These are phyloP conservation scores for Saccharomycopsis javanensis DNA, from an alignment of 805 yeast species.

Conservation along the genomic window DNA sequence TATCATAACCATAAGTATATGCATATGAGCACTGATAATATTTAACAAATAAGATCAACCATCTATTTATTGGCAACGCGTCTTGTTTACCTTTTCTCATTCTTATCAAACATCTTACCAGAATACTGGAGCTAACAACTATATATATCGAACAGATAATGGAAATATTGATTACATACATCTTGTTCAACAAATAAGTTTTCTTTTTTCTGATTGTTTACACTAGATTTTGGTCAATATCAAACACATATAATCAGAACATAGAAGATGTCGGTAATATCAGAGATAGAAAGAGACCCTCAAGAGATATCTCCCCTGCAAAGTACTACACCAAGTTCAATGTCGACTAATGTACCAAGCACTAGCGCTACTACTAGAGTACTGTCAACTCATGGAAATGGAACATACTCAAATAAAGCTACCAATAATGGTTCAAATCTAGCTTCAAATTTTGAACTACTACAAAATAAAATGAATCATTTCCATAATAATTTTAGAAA, in stretches of 20 bases:
- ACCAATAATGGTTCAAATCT: neutral
- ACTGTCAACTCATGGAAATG: neutral
- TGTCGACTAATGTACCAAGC: neutral
- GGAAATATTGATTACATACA: too few species aligned
- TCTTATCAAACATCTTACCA: too few species aligned
- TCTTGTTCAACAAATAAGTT: too few species aligned
- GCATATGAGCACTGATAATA: too few species aligned
- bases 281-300: neutral
- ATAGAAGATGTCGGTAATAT: neutral
- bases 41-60: too few species aligned
- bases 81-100: neutral
- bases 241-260: too few species aligned
- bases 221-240: too few species aligned
- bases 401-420: neutral
- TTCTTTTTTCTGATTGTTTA: too few species aligned
- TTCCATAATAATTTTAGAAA: conserved; percentile 10
- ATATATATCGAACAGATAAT: too few species aligned
- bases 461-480: conserved; percentile 11
- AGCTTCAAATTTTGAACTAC: neutral
- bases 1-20: too few species aligned
- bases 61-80: neutral
- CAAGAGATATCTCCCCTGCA: neutral
- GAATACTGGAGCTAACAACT: too few species aligned
- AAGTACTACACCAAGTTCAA: neutral
- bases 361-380: neutral